These are phyloP conservation scores for Nicotiana tabacum DNA, from an alignment of 257 asterid species.

Conservation along the genomic window DNA sequence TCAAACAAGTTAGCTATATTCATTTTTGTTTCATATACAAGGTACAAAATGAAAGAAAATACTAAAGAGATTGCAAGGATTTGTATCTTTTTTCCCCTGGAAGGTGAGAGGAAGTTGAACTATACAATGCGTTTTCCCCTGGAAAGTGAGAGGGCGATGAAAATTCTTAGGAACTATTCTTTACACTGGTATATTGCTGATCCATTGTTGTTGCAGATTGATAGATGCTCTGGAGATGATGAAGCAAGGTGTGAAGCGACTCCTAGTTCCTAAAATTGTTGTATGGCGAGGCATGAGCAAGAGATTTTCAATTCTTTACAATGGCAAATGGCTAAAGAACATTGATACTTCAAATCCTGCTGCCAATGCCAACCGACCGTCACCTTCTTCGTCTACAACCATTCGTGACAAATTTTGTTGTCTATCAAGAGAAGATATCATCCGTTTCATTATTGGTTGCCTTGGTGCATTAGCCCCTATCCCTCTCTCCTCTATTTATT, in stretches of 20 bases:
- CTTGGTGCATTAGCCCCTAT: slow-evolving; percentile 96
- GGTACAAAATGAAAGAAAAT: neutral
- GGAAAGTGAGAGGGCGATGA: neutral
- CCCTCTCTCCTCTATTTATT: slow-evolving; percentile 80
- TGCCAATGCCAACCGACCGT: slow-evolving; percentile 34
- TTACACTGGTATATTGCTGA: neutral
- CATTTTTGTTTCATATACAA: neutral
- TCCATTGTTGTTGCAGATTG: slow-evolving; percentile 45
- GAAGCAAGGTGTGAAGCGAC: slow-evolving; percentile 94
- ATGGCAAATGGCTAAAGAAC: slow-evolving; percentile 87
- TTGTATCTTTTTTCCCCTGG: neutral
- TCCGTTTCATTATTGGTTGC: slow-evolving; percentile 91
- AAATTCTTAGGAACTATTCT: neutral
- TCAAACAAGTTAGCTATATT: neutral
- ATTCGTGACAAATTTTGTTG: slow-evolving; percentile 71
- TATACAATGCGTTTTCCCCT: neutral
- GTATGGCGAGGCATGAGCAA: slow-evolving; percentile 95
- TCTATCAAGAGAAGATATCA: slow-evolving; percentile 86
- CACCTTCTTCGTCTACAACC: slow-evolving; percentile 51
- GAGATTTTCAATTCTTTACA: slow-evolving; percentile 78
- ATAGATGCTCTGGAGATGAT: slow-evolving; percentile 98
- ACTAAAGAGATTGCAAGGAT: neutral
- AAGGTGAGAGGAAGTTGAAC: neutral
- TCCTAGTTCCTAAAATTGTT: slow-evolving; percentile 82
- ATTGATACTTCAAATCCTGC: slow-evolving; percentile 34